phyloP scores from a whole-genome alignment of 768 basidiomycete genomes.

The Phylloporus arenicola region DNA sequence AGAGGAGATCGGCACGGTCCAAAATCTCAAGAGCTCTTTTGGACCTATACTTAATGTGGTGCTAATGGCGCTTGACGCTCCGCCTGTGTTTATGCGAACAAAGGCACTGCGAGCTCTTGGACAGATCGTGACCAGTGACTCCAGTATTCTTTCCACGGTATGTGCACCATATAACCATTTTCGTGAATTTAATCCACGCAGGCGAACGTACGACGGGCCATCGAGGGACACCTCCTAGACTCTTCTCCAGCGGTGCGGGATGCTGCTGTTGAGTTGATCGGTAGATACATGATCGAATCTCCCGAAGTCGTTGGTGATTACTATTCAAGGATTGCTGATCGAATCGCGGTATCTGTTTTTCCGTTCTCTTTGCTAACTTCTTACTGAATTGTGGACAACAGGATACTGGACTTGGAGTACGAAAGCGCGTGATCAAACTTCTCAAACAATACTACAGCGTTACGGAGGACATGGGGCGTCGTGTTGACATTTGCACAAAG shows the following conservation, averaged over 20 bases:
- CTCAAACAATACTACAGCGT: slow-evolving; percentile 76
- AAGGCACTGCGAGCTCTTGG: slow-evolving; percentile 90
- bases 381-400: slow-evolving; percentile 27
- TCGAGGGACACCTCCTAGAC: slow-evolving; percentile 87
- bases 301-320: slow-evolving; percentile 88
- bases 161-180: not conserved
- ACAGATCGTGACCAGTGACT: slow-evolving; percentile 85
- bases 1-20: slow-evolving; percentile 72
- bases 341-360: slow-evolving; percentile 70
- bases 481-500: slow-evolving; percentile 75
- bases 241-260: slow-evolving; percentile 93
- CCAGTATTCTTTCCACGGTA: slow-evolving; percentile 72
- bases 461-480: slow-evolving; percentile 52
- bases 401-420: slow-evolving; percentile 92
- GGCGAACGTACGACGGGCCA: slow-evolving; percentile 76
- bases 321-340: slow-evolving; percentile 80
- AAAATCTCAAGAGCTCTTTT: slow-evolving; percentile 74
- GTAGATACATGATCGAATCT: slow-evolving; percentile 92
- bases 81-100: slow-evolving; percentile 87
- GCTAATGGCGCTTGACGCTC: slow-evolving; percentile 72
- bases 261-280: slow-evolving; percentile 93
- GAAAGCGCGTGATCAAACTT: slow-evolving; percentile 94
- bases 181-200: slow-evolving; percentile 26
- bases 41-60: slow-evolving; percentile 79
- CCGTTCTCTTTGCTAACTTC: not conserved